Conservation (phyloP, 192 early-diverging fungal genomes). For the Backusella australiensis region DNA sequence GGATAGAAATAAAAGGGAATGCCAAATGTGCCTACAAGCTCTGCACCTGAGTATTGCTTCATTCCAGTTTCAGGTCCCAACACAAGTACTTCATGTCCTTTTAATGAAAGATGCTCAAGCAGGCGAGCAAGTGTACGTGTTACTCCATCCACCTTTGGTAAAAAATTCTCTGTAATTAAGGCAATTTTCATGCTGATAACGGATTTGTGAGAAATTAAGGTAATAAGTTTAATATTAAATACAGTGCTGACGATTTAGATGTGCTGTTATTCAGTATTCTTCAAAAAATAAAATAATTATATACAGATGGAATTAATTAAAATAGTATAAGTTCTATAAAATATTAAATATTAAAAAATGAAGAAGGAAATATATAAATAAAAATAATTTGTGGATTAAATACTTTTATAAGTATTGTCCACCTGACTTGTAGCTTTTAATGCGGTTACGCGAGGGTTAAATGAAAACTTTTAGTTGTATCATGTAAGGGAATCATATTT, state of each 20-base stretch:
- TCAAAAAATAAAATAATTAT: not conserved
- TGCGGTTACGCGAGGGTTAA: not conserved
- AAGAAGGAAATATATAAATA: not conserved
- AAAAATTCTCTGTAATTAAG: conserved; percentile 35
- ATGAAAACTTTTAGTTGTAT: not conserved
- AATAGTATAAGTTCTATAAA: not conserved
- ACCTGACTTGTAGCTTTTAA: not conserved
- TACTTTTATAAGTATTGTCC: not conserved
- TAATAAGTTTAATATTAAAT: not conserved
- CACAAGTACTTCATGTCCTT: conserved; percentile 28
- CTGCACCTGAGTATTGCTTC: conserved; percentile 23
- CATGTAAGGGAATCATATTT: not conserved
- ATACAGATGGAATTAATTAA: not conserved
- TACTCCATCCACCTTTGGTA: conserved; percentile 38
- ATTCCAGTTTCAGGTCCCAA: conserved; percentile 35
- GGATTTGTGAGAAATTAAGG: not conserved
- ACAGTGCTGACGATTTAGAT: not conserved
- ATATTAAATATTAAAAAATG: not conserved
- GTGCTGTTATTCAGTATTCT: not conserved
- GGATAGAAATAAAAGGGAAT: conserved; percentile 32
- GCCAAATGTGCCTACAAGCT: conserved; percentile 31
- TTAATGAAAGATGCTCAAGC: conserved; percentile 27
- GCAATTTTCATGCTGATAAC: conserved; percentile 28
- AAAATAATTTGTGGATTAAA: not conserved
- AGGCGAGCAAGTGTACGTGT: conserved; percentile 29